phyloP scores from a whole-genome alignment of 805 yeast species.

The Candida sakaeoensis region DNA sequence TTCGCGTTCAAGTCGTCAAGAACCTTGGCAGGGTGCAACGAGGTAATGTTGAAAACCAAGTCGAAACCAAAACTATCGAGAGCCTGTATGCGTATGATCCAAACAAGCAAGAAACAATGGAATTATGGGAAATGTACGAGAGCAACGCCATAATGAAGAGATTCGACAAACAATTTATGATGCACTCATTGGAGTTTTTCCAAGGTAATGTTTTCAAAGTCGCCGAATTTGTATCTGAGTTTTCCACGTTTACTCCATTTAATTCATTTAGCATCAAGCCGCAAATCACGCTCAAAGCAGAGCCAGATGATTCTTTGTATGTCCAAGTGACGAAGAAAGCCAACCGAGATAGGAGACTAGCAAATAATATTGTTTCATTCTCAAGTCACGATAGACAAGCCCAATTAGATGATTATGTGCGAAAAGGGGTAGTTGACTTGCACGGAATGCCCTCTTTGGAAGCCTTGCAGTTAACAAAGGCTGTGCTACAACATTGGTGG shows the following conservation, averaged over 20 bases:
- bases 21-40: constrained; percentile 35
- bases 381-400: neutral
- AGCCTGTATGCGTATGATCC: constrained; percentile 15
- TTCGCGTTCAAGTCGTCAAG: neutral
- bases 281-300: neutral
- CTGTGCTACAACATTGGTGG: constrained; percentile 60
- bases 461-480: constrained; percentile 39
- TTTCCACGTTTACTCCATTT: neutral
- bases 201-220: constrained; percentile 42
- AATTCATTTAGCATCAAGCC: neutral
- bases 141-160: constrained; percentile 30
- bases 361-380: too few relatives aligned
- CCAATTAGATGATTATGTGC: constrained; percentile 5
- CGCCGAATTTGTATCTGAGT: constrained; percentile 2
- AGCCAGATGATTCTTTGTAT: constrained; percentile 3
- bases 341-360: neutral
- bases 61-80: neutral
- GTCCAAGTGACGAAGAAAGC: neutral
- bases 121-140: constrained; percentile 28
- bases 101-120: constrained; percentile 23
- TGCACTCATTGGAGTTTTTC: constrained; percentile 37
- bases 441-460: constrained; percentile 50
- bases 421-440: constrained; percentile 42
- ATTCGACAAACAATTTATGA: constrained; percentile 38
- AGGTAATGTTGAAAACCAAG: constrained; percentile 6